Base-by-base conservation (phyloP, 192 early-diverging fungal genomes). In the Backusella tuberculispora region DNA sequence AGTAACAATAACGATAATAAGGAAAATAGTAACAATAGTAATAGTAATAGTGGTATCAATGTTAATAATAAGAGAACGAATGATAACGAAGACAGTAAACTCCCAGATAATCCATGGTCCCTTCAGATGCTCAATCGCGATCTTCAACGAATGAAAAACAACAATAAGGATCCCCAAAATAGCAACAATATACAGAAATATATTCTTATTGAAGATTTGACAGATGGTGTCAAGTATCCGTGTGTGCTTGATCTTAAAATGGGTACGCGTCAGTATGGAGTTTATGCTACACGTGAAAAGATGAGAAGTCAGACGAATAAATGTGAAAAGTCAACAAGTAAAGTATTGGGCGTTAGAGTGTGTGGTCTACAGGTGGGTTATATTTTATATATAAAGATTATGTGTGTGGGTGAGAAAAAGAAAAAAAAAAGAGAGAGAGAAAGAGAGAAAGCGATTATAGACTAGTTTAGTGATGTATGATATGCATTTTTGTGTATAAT, bases 221-320 rank as follows among this genome's bases (percentile, higher is more conserved):
- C 98, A 0, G 91, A 94, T 19, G 92, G 95, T 4, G 83, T 99
- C 79, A 87, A 89, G 79, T 91, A 89, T 34, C 98, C 98, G 0
- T 99, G 96, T 74, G 97, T 99, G 9, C 86, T 99, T 56, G 97
- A 99, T 82, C 87, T 99, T 66, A 99, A 99, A 73, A 99, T 99
- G 98, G 98, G 98, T 24, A 97, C 95, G 7, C 88, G 98, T 4
- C 98, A 99, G 80, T 93, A 98, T 75, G 97, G 98, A 9, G 91
- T 99, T 63, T 89, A 95, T 85, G 96, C 95, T 1, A 87, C 92
- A 1, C 85, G 87, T 5, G 89, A 91, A 40, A 99, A 99, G 78
- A 88, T 91, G 56, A 81, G 88, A 37, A 95, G 92, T 45, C 97
- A 99, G 81, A 96, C 92, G 56, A 85, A 85, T 56, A 99, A 99